phyloP scores from a whole-genome alignment of 2,329 filamentous ascomycete genomes.

The Scortechinia acanthostroma region DNA sequence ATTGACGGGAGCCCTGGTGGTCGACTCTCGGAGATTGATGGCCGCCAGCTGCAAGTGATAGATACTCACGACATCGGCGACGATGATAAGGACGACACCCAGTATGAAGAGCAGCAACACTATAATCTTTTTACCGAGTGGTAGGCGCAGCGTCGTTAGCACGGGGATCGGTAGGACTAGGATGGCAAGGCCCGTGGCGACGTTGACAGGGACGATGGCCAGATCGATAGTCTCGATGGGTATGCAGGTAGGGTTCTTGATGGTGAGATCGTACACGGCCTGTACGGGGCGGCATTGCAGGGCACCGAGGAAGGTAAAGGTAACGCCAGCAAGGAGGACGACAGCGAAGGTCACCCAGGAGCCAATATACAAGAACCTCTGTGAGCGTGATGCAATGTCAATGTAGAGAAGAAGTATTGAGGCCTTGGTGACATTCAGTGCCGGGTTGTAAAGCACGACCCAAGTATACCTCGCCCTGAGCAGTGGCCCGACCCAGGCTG shows the following conservation, averaged over 20 bases:
- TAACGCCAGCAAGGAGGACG: slow-evolving; percentile 71
- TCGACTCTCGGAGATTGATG: slow-evolving; percentile 35
- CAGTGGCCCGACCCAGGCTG: slow-evolving; percentile 37
- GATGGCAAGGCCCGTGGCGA: slow-evolving; percentile 83
- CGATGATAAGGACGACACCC: slow-evolving; percentile 77
- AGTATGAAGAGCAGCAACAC: slow-evolving; percentile 79
- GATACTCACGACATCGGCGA: slow-evolving; percentile 83
- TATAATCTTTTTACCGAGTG: slow-evolving; percentile 79
- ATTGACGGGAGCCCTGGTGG: slow-evolving; percentile 60
- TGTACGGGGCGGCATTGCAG: slow-evolving; percentile 74
- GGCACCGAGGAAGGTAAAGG: slow-evolving; percentile 78
- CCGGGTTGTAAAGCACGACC: slow-evolving; percentile 68
- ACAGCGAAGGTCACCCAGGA: slow-evolving; percentile 73
- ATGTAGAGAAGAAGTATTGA: slow-evolving; percentile 91
- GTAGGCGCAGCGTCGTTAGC: slow-evolving; percentile 77
- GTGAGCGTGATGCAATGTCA: slow-evolving; percentile 69
- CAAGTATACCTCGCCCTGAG: slow-evolving; percentile 57
- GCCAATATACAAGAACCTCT: slow-evolving; percentile 71
- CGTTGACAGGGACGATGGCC: slow-evolving; percentile 83
- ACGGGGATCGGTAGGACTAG: slow-evolving; percentile 83
- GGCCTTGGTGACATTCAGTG: slow-evolving; percentile 83
- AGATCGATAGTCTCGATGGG: slow-evolving; percentile 54
- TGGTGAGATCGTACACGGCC: slow-evolving; percentile 39
- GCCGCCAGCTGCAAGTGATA: slow-evolving; percentile 79
- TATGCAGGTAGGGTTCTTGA: slow-evolving; percentile 33